phyloP scores from a whole-genome alignment of 371 early-diverging fungal genomes.

The Apophysomyces trapeziformis region DNA sequence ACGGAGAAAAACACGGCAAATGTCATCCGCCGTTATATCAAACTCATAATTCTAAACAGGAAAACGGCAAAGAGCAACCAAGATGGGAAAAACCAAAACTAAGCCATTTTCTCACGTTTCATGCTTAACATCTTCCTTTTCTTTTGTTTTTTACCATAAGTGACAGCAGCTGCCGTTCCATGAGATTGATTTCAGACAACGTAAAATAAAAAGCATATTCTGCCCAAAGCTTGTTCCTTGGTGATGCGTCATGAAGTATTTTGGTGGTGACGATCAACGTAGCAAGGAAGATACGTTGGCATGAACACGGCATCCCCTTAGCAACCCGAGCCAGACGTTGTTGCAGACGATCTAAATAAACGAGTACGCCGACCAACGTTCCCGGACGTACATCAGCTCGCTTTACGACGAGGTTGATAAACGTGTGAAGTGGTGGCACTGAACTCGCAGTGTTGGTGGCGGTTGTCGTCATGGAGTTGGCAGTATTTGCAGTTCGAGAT shows the following conservation, averaged over 20 bases:
- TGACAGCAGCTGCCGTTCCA: constrained; percentile 80
- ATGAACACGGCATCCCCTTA: constrained; percentile 76
- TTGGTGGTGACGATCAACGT: constrained; percentile 74
- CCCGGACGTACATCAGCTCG: constrained; percentile 62
- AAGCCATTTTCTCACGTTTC: constrained; percentile 10
- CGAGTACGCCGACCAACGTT: constrained; percentile 64
- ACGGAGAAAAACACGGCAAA: constrained; percentile 8
- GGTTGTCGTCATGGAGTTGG: constrained; percentile 11
- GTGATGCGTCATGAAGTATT: constrained; percentile 74
- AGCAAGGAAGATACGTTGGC: constrained; percentile 80
- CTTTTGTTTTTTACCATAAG: constrained; percentile 52
- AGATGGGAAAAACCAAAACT: constrained; percentile 8
- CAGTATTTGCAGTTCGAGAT: background rate
- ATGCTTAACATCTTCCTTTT: background rate
- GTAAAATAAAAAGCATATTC: constrained; percentile 68
- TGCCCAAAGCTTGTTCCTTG: constrained; percentile 81
- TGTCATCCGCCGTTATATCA: constrained; percentile 16
- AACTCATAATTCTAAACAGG: constrained; percentile 24
- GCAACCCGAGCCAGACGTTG: constrained; percentile 56
- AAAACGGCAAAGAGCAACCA: constrained; percentile 9
- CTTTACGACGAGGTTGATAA: constrained; percentile 58
- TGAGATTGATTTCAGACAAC: constrained; percentile 76
- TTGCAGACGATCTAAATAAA: constrained; percentile 61
- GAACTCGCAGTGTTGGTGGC: constrained; percentile 11
- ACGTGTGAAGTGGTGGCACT: constrained; percentile 52